These are phyloP conservation scores for Dionaea muscipula DNA, from an alignment of 179 eudicot genomes.

Conservation along the genomic window DNA sequence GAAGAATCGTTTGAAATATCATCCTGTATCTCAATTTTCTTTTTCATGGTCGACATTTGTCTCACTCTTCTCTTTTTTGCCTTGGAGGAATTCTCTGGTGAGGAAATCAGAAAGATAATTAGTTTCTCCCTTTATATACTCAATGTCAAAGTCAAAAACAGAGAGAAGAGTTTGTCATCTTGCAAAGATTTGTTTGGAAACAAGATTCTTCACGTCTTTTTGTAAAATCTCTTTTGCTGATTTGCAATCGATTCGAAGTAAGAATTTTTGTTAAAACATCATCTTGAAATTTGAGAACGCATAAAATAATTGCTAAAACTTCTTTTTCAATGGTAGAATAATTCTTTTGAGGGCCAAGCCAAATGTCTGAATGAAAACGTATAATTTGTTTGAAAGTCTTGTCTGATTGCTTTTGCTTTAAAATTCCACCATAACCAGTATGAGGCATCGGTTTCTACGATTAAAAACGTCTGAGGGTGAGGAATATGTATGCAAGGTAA, in stretches of 20 bases:
- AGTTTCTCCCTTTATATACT: no score
- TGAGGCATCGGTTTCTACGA: no score
- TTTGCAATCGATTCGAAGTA: not conserved
- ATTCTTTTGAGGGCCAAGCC: slow-evolving; percentile 2
- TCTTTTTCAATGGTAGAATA: slow-evolving; percentile 4
- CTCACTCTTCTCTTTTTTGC: no score
- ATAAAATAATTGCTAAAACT: no score
- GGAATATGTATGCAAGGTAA: not conserved
- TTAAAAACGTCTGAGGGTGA: not conserved
- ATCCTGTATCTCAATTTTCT: no score
- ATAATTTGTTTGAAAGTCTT: not conserved
- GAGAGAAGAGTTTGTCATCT: slow-evolving; percentile 2
- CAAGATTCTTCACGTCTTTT: no score
- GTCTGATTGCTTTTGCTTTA: no score
- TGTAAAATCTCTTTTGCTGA: no score
- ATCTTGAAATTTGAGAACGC: slow-evolving; percentile 8
- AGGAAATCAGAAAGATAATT: not conserved
- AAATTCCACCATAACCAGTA: no score
- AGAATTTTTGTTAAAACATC: slow-evolving; percentile 11
- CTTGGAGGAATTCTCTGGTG: not conserved
- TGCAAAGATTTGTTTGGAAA: slow-evolving; percentile 1
- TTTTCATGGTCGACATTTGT: no score
- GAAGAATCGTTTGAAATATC: no score
- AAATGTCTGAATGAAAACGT: not conserved
- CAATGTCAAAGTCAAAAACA: not conserved